A percentile compares a stretch with the other conserved stretches of the same genome.
These are phyloP conservation scores for Ploettnerulaceae sp. DNA, from an alignment of 2,329 filamentous ascomycete genomes.

Conservation along the genomic window DNA sequence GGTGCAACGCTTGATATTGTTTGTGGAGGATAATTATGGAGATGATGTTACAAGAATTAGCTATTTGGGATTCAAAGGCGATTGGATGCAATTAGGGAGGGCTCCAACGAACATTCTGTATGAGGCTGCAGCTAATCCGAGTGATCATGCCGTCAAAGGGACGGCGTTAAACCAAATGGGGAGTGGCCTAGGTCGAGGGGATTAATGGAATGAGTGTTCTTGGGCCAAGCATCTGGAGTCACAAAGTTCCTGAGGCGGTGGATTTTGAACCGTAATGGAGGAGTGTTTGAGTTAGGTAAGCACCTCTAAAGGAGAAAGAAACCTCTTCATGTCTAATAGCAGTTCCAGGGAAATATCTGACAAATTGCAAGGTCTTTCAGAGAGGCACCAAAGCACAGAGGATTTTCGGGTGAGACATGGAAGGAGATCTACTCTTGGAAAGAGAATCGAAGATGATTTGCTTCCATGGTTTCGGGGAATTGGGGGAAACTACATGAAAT, in stretches of 20 bases:
- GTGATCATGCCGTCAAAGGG: conserved; percentile 70
- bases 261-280: neutral
- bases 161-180: conserved; percentile 51
- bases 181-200: conserved; percentile 45
- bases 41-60: conserved; percentile 70
- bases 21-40: conserved; percentile 88
- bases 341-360: too few relatives aligned
- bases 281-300: neutral
- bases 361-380: too few relatives aligned
- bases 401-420: neutral
- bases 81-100: conserved; percentile 81
- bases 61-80: conserved; percentile 90
- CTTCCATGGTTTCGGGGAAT: neutral
- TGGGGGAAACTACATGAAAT: conserved; percentile 74
- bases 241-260: too few relatives aligned
- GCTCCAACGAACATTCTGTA: conserved; percentile 86
- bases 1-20: conserved; percentile 76
- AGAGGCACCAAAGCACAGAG: too few relatives aligned
- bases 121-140: conserved; percentile 88
- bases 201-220: conserved; percentile 9
- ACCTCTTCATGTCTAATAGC: too few relatives aligned
- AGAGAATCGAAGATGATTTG: neutral
- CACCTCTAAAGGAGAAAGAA: too few relatives aligned
- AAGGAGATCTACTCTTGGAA: neutral
- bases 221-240: too few relatives aligned